These are phyloP conservation scores for Gymnopilus dilepis DNA, from an alignment of 768 basidiomycete species.

Conservation along the genomic window DNA sequence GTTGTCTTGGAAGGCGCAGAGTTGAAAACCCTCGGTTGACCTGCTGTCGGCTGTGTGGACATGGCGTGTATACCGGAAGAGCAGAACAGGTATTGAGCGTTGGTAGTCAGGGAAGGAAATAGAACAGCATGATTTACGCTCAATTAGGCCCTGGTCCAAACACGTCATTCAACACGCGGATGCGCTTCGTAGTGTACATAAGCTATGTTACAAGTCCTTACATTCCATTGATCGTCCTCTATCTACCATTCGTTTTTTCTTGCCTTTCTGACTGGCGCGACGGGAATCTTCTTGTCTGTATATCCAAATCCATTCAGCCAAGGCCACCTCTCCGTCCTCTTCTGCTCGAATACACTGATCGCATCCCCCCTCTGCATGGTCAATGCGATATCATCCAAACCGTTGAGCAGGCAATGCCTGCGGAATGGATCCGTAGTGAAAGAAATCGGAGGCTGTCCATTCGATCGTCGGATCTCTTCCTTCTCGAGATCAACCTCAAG, in stretches of 20 bases:
- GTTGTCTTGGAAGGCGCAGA: conserved; percentile 13
- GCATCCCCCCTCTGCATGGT: conserved; percentile 79
- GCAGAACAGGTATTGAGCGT: conserved; percentile 11
- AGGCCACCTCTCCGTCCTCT: conserved; percentile 81
- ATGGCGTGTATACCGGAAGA: conserved; percentile 15
- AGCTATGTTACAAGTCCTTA: conserved; percentile 10
- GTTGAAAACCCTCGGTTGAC: conserved; percentile 8
- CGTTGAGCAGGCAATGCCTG: conserved; percentile 92
- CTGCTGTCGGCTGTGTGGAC: conserved; percentile 25
- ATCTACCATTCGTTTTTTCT: conserved; percentile 76
- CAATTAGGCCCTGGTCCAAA: conserved; percentile 1
- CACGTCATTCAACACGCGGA: background rate
- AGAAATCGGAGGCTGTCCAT: conserved; percentile 71
- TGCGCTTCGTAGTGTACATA: background rate
- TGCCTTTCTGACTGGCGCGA: conserved; percentile 42
- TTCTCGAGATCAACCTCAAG: conserved; percentile 87
- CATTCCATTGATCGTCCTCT: background rate
- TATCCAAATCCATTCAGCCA: conserved; percentile 98
- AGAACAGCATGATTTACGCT: conserved; percentile 2
- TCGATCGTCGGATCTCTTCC: conserved; percentile 73
- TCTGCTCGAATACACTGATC: conserved; percentile 84
- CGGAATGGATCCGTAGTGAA: conserved; percentile 92
- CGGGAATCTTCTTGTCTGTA: conserved; percentile 75
- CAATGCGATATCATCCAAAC: conserved; percentile 94
- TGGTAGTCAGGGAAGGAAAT: conserved; percentile 19